A percentile compares a stretch with the other conserved stretches of the same genome.
Evolutionary conservation across 148 eudicot species (phyloP).

Genomic region (Chenopodium album): DNA sequence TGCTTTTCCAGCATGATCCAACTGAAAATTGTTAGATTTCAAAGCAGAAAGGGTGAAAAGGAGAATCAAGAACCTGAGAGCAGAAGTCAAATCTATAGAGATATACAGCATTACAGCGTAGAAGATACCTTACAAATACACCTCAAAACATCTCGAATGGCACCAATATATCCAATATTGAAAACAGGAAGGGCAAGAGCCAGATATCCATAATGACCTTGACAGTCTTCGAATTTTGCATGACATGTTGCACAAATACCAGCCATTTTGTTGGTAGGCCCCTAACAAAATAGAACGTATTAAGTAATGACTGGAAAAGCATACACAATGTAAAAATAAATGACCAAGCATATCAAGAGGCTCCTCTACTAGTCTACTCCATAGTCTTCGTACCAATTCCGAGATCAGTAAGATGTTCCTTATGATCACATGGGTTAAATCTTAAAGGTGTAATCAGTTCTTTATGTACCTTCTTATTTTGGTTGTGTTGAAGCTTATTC

Average conservation of each 20-base stretch:
- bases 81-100: not conserved
- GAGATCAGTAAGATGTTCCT: not conserved
- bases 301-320: not conserved
- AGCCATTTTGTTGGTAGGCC: constrained; percentile 66
- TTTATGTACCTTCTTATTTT: no score
- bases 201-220: constrained; percentile 77
- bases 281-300: constrained; percentile 39
- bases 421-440: not conserved
- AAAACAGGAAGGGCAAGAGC: constrained; percentile 77
- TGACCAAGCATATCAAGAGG: not conserved
- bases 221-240: constrained; percentile 56
- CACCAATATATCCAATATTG: constrained; percentile 60
- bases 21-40: not conserved
- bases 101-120: not conserved
- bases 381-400: not conserved
- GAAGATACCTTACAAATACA: constrained; percentile 89
- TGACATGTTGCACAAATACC: constrained; percentile 68
- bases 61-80: not conserved
- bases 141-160: constrained; percentile 66
- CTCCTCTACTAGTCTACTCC: not conserved
- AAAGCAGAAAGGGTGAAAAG: not conserved
- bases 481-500: no score
- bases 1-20: no score
- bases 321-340: not conserved
- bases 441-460: no score